Percentiles rank a stretch among this genome's conserved stretches.
Evolutionary conservation across 1,284 basidiomycete species (phyloP).

Genomic region (Ganoderma sinense): DNA sequence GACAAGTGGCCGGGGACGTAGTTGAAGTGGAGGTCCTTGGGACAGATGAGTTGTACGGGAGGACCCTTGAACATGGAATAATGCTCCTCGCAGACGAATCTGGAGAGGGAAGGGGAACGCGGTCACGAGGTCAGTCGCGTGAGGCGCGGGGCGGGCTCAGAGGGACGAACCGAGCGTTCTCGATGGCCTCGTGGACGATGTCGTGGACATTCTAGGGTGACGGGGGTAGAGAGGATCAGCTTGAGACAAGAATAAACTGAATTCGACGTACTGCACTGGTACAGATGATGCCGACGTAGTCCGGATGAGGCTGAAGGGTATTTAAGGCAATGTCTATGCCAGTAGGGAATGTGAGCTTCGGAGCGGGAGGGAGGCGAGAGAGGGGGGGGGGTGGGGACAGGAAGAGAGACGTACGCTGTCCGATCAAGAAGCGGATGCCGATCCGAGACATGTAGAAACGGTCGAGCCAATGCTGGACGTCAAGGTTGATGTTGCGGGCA

Average conservation of each 20-base stretch:
- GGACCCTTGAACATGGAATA: conserved; percentile 96
- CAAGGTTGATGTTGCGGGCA: conserved; percentile 76
- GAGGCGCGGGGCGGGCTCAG: not conserved
- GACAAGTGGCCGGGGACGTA: conserved; percentile 97
- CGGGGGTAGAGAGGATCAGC: conserved; percentile 11
- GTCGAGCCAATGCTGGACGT: conserved; percentile 96
- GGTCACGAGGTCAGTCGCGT: conserved; percentile 2
- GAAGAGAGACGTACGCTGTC: conserved; percentile 74
- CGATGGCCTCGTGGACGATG: conserved; percentile 98
- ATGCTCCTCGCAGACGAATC: conserved; percentile 97
- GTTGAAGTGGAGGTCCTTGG: conserved; percentile 86
- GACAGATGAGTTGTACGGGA: conserved; percentile 96
- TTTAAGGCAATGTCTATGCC: conserved; percentile 89
- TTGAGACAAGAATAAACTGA: conserved; percentile 4
- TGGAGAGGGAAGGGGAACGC: conserved; percentile 19
- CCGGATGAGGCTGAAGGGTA: conserved; percentile 85
- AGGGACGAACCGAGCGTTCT: conserved; percentile 81
- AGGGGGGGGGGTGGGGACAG: conserved; percentile 5
- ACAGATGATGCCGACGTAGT: conserved; percentile 99
- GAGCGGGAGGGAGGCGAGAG: not conserved
- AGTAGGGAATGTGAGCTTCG: not conserved
- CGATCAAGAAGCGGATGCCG: conserved; percentile 95
- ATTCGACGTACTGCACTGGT: conserved; percentile 78
- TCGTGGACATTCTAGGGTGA: conserved; percentile 83
- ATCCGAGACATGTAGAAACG: conserved; percentile 98